Conservation (phyloP, 768 basidiomycete species). For the Arthromyces matolae region DNA sequence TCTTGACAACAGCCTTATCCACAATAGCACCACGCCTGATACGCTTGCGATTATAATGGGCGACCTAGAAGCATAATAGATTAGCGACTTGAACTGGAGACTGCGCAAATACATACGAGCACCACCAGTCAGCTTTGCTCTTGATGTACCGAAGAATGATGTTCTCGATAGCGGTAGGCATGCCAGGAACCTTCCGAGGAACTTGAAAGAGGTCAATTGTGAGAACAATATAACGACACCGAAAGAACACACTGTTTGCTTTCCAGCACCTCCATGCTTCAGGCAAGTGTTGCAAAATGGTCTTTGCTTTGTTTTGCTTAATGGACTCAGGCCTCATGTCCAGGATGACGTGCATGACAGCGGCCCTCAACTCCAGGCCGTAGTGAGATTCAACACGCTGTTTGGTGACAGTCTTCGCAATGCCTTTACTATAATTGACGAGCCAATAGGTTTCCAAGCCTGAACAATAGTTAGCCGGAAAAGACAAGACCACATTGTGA, state of each 20-base stretch:
- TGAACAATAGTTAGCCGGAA: too few species aligned
- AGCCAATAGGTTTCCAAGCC: constrained; percentile 93
- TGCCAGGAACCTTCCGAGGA: constrained; percentile 99
- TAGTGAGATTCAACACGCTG: constrained; percentile 99
- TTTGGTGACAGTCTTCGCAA: constrained; percentile 98
- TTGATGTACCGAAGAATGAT: constrained; percentile 99
- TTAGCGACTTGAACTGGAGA: background rate
- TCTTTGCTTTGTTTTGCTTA: constrained; percentile 99
- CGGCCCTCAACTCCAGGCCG: constrained; percentile 93
- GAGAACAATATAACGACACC: constrained; percentile 1
- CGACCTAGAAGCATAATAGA: constrained; percentile 53
- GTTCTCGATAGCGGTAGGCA: constrained; percentile 99
- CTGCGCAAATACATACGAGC: constrained; percentile 52
- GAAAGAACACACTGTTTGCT: constrained; percentile 67
- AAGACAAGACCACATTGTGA: too few species aligned
- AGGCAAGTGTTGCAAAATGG: constrained; percentile 94
- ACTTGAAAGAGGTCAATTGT: constrained; percentile 38
- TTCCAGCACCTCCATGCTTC: constrained; percentile 99
- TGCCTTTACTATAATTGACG: constrained; percentile 97
- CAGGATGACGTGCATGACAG: constrained; percentile 99
- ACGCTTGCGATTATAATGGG: constrained; percentile 97
- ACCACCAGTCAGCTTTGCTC: constrained; percentile 99
- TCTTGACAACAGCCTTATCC: constrained; percentile 98
- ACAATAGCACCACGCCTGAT: constrained; percentile 95
- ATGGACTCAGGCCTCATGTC: constrained; percentile 99